Evolutionary conservation across 2,329 filamentous ascomycete species (phyloP).

Genomic region (Spiromastix sp.): DNA sequence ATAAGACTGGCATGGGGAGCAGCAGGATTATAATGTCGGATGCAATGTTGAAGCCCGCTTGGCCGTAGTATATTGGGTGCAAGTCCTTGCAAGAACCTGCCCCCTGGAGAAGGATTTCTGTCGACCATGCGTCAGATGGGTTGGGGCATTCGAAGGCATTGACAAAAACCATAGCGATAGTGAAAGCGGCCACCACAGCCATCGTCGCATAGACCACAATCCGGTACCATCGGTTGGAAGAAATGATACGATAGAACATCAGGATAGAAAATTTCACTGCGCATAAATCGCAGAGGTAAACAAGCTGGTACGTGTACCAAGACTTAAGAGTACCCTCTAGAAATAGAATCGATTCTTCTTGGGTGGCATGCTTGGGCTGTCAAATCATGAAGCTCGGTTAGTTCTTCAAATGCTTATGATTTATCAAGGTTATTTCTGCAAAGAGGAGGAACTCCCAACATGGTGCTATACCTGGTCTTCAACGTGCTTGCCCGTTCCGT

Average conservation of each 20-base stretch:
- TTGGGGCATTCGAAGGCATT: constrained; percentile 19
- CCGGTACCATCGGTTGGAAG: constrained; percentile 15
- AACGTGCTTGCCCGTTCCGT: constrained; percentile 1
- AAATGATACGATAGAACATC: constrained; percentile 34
- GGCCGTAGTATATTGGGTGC: constrained; percentile 4
- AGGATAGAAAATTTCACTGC: constrained; percentile 34
- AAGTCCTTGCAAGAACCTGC: constrained; percentile 5
- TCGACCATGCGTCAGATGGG: constrained; percentile 5
- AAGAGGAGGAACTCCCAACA: not conserved
- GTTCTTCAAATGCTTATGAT: too few relatives aligned
- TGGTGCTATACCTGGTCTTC: constrained; percentile 1
- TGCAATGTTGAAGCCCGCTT: constrained; percentile 21
- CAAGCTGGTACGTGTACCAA: constrained; percentile 28
- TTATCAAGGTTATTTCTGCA: too few relatives aligned
- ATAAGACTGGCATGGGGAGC: constrained; percentile 25
- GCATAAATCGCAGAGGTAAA: constrained; percentile 26
- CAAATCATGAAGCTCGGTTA: too few relatives aligned
- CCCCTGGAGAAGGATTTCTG: constrained; percentile 3
- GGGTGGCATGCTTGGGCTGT: too few relatives aligned
- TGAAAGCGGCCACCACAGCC: constrained; percentile 15
- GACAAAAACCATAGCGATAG: constrained; percentile 21
- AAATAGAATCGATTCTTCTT: too few relatives aligned
- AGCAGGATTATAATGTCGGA: constrained; percentile 25
- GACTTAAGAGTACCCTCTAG: constrained; percentile 1
- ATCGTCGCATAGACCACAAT: constrained; percentile 19